phyloP scores from a whole-genome alignment of 768 basidiomycete species.

The Podaxis sp. region DNA sequence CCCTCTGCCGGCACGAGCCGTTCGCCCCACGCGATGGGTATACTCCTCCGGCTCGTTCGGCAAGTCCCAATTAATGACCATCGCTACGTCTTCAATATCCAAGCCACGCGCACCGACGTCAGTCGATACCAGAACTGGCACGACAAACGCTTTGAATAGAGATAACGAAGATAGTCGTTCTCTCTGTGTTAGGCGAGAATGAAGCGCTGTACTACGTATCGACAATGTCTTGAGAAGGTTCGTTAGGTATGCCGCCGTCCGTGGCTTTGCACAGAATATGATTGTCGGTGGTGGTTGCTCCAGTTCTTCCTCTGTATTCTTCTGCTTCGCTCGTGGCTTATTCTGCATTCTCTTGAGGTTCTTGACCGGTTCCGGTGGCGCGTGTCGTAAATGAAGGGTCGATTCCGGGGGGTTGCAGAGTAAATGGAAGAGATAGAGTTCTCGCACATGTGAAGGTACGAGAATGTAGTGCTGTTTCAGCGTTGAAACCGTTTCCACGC shows the following conservation, averaged over 20 bases:
- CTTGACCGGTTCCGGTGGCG: constrained; percentile 53
- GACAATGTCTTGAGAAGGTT: constrained; percentile 71
- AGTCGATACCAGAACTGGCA: constrained; percentile 91
- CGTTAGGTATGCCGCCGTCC: constrained; percentile 89
- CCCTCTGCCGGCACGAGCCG: constrained; percentile 85
- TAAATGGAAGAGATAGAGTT: constrained; percentile 87
- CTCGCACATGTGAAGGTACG: constrained; percentile 92
- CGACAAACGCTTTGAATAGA: constrained; percentile 80
- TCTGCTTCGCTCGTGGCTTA: constrained; percentile 31
- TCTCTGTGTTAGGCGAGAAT: constrained; percentile 91
- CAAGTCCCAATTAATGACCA: constrained; percentile 97
- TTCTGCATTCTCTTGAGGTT: constrained; percentile 25
- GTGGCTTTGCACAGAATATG: constrained; percentile 85
- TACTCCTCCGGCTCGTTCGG: constrained; percentile 92
- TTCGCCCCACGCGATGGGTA: constrained; percentile 92
- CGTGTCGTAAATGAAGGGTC: constrained; percentile 64
- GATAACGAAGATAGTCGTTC: constrained; percentile 84
- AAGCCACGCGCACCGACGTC: constrained; percentile 95
- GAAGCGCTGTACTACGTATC: constrained; percentile 86
- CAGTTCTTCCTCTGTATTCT: constrained; percentile 49
- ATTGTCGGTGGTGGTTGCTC: constrained; percentile 92
- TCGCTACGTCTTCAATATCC: constrained; percentile 94
- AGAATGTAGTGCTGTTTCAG: constrained; percentile 89
- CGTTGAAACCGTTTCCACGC: constrained; percentile 86
- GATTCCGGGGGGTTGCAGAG: constrained; percentile 87